Conservation (phyloP, 371 early-diverging fungal genomes). For the Thermomucor indicae-seudaticae region DNA sequence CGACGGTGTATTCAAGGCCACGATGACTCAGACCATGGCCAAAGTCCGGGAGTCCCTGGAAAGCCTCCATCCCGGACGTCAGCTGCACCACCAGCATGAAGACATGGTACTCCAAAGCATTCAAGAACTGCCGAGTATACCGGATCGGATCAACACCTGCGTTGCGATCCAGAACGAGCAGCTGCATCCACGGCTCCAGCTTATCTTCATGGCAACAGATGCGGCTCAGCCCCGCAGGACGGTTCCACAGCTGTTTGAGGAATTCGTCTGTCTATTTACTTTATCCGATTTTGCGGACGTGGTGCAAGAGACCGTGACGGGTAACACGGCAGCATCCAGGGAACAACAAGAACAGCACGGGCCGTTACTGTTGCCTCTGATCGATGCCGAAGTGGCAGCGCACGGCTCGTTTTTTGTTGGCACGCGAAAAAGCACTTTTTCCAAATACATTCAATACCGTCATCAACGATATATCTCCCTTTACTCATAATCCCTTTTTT, state of each 20-base stretch:
- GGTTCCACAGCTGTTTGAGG: constrained; percentile 29
- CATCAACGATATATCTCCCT: constrained; percentile 18
- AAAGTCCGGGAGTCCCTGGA: constrained; percentile 21
- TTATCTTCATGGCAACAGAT: constrained; percentile 58
- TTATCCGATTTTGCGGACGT: constrained; percentile 46
- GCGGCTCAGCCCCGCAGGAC: constrained; percentile 42
- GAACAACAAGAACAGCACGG: constrained; percentile 11
- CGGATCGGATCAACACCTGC: too few relatives aligned
- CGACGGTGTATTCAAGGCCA: constrained; percentile 36
- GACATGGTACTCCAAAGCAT: not conserved
- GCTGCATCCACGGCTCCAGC: constrained; percentile 26
- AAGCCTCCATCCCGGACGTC: not conserved
- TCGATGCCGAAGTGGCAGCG: constrained; percentile 44
- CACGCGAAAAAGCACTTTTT: constrained; percentile 41
- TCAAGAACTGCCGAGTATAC: too few relatives aligned
- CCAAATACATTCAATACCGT: constrained; percentile 36
- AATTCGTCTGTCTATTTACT: constrained; percentile 51
- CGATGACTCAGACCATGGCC: constrained; percentile 23
- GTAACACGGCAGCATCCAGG: not conserved
- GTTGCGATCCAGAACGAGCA: too few relatives aligned
- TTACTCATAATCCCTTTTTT: constrained; percentile 12
- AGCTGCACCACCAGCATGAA: constrained; percentile 2
- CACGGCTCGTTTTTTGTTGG: constrained; percentile 40
- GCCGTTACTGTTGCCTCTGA: constrained; percentile 24
- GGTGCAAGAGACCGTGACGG: constrained; percentile 16